Conservation (phyloP, 140 eudicot species). For the Oenanthe javanica region DNA sequence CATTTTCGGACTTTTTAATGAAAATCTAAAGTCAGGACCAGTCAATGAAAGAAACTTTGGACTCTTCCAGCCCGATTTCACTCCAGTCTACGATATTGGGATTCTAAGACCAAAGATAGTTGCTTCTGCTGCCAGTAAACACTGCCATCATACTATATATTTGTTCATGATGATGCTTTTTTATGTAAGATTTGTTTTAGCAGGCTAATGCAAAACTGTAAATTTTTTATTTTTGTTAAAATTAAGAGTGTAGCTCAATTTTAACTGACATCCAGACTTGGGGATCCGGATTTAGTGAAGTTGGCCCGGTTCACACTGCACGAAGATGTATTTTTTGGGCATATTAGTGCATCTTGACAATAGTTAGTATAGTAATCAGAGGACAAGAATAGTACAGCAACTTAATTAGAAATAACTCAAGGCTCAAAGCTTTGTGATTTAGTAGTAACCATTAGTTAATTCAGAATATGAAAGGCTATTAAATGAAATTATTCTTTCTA, state of each 20-base stretch:
- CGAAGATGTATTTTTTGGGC: too few species aligned
- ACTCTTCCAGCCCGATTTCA: constrained; percentile 58
- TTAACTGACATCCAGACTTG: too few species aligned
- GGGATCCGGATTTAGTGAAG: not conserved
- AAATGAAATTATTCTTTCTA: too few species aligned
- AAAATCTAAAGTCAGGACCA: constrained; percentile 75
- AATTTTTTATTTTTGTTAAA: too few species aligned
- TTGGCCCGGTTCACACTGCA: not conserved
- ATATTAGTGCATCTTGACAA: too few species aligned
- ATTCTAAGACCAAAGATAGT: constrained; percentile 22
- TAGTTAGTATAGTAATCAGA: too few species aligned
- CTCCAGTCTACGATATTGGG: constrained; percentile 56
- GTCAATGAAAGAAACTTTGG: constrained; percentile 66
- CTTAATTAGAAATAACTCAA: too few species aligned
- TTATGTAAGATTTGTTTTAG: not conserved
- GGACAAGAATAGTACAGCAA: too few species aligned
- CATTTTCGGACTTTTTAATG: constrained; percentile 73
- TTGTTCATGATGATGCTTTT: not conserved
- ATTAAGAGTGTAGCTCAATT: not conserved
- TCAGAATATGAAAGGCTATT: too few species aligned
- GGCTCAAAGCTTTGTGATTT: too few species aligned
- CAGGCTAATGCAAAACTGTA: not conserved
- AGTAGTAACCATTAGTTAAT: too few species aligned
- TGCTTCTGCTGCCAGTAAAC: not conserved
- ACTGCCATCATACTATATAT: not conserved